These are phyloP conservation scores for Eucalyptus urophylla DNA, from an alignment of 345 rosid genomes.

Conservation along the genomic window DNA sequence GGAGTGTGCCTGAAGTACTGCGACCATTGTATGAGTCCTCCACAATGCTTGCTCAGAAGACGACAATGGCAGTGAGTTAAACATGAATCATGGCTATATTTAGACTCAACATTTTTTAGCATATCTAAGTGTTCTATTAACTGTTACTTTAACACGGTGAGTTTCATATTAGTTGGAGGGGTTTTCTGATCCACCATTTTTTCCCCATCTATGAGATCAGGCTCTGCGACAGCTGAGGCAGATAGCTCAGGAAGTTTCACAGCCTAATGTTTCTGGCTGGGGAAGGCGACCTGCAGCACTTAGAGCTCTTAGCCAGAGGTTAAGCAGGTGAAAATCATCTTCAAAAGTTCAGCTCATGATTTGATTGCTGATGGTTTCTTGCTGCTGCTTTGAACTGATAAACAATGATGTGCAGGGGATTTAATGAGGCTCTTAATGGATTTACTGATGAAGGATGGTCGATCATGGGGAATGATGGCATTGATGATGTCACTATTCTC, in stretches of 20 bases:
- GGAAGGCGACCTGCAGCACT: conserved; percentile 96
- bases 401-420: conserved; percentile 44
- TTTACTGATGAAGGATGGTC: conserved; percentile 99
- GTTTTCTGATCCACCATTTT: neutral
- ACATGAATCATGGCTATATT: neutral
- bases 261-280: conserved; percentile 75
- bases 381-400: neutral
- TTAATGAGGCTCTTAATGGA: conserved; percentile 94
- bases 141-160: neutral
- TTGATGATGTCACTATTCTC: conserved; percentile 93
- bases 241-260: conserved; percentile 87
- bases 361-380: neutral
- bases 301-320: conserved; percentile 86
- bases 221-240: conserved; percentile 92
- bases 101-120: neutral
- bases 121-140: neutral
- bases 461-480: conserved; percentile 77
- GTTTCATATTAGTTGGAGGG: neutral
- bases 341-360: neutral
- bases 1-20: conserved; percentile 96
- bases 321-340: conserved; percentile 62
- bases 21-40: conserved; percentile 97
- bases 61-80: conserved; percentile 80
- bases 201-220: conserved; percentile 8
- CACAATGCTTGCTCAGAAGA: conserved; percentile 91